phyloP scores from a whole-genome alignment of 1,284 basidiomycete species.

The Ganoderma resinaceum region DNA sequence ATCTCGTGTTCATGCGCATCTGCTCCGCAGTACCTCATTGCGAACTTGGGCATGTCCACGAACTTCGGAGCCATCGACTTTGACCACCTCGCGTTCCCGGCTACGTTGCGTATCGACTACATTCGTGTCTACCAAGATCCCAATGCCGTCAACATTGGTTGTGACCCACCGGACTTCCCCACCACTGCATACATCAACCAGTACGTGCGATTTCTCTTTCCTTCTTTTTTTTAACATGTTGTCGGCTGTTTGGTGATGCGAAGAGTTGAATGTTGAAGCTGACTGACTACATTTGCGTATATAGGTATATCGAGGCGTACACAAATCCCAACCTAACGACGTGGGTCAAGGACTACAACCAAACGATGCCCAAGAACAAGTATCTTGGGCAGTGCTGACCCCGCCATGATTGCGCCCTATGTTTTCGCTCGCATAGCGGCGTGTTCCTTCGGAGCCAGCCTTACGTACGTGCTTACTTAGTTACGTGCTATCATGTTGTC shows the following conservation, averaged over 20 bases:
- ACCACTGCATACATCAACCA: conserved; percentile 79
- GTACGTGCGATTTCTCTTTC: conserved; percentile 45
- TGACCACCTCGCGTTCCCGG: conserved; percentile 70
- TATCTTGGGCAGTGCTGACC: conserved; percentile 18
- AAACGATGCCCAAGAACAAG: conserved; percentile 43
- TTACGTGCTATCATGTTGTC: neutral
- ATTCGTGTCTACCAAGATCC: conserved; percentile 84
- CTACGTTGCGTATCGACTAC: conserved; percentile 80
- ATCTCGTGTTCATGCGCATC: neutral
- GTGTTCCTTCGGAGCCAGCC: no score
- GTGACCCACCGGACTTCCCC: conserved; percentile 82
- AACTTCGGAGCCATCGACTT: conserved; percentile 80
- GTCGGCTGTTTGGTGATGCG: neutral
- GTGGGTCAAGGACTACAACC: conserved; percentile 43
- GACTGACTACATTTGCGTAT: neutral
- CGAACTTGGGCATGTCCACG: conserved; percentile 81
- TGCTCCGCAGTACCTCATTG: conserved; percentile 67
- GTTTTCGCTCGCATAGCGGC: no score
- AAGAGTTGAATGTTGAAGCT: neutral
- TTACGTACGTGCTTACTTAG: neutral
- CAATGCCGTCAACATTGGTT: conserved; percentile 77
- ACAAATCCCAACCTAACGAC: conserved; percentile 48
- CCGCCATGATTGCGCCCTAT: neutral
- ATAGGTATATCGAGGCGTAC: conserved; percentile 44
- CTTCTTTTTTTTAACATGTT: neutral